These are phyloP conservation scores for Trichoderma guizhouense DNA, from an alignment of 2,329 filamentous ascomycete genomes.

Conservation along the genomic window DNA sequence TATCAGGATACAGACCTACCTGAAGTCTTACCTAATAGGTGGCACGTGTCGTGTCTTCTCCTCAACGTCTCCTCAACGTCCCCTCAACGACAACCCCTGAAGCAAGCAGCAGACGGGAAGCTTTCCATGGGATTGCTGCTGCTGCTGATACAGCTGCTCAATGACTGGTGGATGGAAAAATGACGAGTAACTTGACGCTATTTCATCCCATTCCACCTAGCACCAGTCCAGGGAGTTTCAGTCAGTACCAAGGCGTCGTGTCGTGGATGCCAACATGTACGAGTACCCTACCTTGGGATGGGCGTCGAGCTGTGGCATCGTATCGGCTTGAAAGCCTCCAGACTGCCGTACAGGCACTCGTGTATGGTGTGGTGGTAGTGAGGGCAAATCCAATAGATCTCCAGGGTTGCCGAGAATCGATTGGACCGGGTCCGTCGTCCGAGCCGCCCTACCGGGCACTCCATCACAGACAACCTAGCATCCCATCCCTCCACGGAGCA, in stretches of 20 bases:
- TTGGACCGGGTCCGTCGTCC: constrained; percentile 12
- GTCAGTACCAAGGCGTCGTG: not conserved
- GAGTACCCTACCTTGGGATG: no score
- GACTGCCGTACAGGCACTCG: not conserved
- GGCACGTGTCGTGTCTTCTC: constrained; percentile 6
- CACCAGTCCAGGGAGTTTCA: not conserved
- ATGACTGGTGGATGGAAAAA: not conserved
- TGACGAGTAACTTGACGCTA: not conserved
- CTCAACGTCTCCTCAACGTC: not conserved
- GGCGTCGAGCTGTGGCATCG: not conserved
- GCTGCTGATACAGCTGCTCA: not conserved
- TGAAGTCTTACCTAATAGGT: not conserved
- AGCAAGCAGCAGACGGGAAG: not conserved
- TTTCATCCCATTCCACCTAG: not conserved
- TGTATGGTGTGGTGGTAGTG: not conserved
- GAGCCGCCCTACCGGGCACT: constrained; percentile 14
- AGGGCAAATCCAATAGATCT: constrained; percentile 9
- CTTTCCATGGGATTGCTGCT: not conserved
- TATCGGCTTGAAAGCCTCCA: not conserved
- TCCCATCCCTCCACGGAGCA: not conserved
- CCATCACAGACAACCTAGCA: constrained; percentile 13
- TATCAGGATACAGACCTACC: not conserved
- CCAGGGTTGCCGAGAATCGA: constrained; percentile 13
- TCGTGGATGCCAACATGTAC: not conserved
- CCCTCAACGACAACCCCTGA: not conserved